Evolutionary conservation across 140 eudicot species (phyloP), one percentile per base, ranked within the genome.

Genomic region (Cichorium intybus): DNA sequence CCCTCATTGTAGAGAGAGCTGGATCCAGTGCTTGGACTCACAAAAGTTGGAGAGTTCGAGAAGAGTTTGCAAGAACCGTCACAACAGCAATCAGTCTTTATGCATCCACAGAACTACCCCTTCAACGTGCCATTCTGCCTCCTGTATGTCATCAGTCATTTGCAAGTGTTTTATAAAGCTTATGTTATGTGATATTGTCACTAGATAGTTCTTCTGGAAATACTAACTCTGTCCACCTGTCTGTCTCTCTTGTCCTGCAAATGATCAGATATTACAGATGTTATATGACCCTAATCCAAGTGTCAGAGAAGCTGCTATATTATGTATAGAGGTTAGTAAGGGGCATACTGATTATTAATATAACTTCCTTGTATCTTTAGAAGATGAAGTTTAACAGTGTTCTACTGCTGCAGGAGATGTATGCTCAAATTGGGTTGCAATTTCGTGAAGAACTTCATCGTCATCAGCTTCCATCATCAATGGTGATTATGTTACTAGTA

Each of bases 231-330:
- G 18, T 55, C 34, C 4, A 29, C 39, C 56, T 43, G 2, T 15
- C 46, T 2, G 46, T 37, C 11, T 37, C 23, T 73, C 60, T 68
- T 33, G 18, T 33, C 11, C 33, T 66, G 39, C 47, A 41, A 12
- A 37, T 50, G 60, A 48, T 48, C 90, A 93, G 99, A 94, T 89
- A 73, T 80, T 94, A 69, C 95, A 94, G 76, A 86, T 89, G 99
- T 65, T 94, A 80, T 84, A 84, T 56, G 99, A 94, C 68, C 95
- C 95, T 26, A 90, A 94, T 70, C 95, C 89, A 50, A 84, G 80
- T 62, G 99, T 94, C 27, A 80, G 95, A 73, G 99, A 89, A 69
- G 95, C 97, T 9, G 99, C 99, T 68, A 89, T 78, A 66, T 79
- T 71, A 35, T 94, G 99, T 71, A 89, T 94, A 16, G 99, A 94